Evolutionary conservation across 31 red algal genomes (phyloP), one percentile per base, ranked within the genome.

Genomic region (Odonthalia washingtoniensis): DNA sequence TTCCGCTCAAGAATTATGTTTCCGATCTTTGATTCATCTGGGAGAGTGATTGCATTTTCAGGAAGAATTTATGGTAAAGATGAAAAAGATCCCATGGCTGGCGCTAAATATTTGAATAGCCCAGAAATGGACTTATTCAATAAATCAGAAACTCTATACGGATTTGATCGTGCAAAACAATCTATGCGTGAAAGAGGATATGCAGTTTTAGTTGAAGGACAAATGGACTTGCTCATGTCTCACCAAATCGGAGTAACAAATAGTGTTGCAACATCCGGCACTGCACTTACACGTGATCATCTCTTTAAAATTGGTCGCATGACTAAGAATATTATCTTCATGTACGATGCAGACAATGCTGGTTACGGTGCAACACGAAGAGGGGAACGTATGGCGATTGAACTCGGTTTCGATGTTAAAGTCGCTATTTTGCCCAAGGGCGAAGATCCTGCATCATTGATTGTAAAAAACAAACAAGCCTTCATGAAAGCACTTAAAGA

Each of bases 271-370:
- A 86, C 94, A 2, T 87, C 90, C 81, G 94, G 94, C 42, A 92
- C 94, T n/a, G 75, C 83, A 14, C 63, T 95, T 41, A 89, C 89
- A 24, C 39, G 73, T 53, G 46, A 84, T n/a, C 94, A 95, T 35
- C 46, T 95, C 36, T 72, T 82, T 72, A 42, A 76, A 14, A 82
- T 80, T 0, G 65, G 85, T 68, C 67, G 83, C 39, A 69, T 87
- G 12, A 74, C 40, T 40, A 81, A 86, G 40, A 87, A 78, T 33
- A 82, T 95, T 40, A 82, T 95, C 46, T 53, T 95, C 69, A 92
- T 90, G 57, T 91, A 92, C 69, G 94, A 95, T 70, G 82, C 80
- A 36, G 94, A 95, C 75, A 82, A 84, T 4, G 94, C 94, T 57
- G 94, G 94, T 65, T 46, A 85, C 57, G 82, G 83, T 1, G 89